These are phyloP conservation scores for Pholiota conissans DNA, from an alignment of 768 basidiomycete species.

Conservation along the genomic window DNA sequence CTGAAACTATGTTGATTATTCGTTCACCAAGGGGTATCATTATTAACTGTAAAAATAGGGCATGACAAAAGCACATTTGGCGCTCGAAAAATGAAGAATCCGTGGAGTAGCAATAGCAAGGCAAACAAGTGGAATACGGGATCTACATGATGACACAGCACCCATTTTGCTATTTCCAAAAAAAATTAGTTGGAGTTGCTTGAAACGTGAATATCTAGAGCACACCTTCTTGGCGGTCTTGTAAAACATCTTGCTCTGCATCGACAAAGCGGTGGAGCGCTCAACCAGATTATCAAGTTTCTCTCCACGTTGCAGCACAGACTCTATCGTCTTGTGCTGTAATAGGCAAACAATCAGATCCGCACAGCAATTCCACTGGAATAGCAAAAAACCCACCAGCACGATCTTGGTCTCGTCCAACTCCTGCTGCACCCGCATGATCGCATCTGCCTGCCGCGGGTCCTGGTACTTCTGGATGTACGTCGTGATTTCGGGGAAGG, in stretches of 20 bases:
- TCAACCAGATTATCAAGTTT: slow-evolving; percentile 96
- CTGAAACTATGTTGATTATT: neutral
- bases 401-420: slow-evolving; percentile 99
- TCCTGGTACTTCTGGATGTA: slow-evolving; percentile 96
- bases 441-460: slow-evolving; percentile 93
- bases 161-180: slow-evolving; percentile 77
- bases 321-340: slow-evolving; percentile 99
- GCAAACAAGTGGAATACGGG: neutral
- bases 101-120: neutral
- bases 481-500: slow-evolving; percentile 71
- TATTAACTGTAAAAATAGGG: slow-evolving; percentile 20
- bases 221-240: slow-evolving; percentile 98
- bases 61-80: slow-evolving; percentile 6
- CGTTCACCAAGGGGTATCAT: slow-evolving; percentile 18
- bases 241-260: slow-evolving; percentile 98
- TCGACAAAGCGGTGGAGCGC: slow-evolving; percentile 83
- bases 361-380: neutral
- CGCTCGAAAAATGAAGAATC: neutral
- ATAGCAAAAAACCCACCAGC: slow-evolving; percentile 57
- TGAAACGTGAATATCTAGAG: neutral
- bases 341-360: neutral
- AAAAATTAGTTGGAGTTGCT: neutral
- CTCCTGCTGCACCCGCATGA: slow-evolving; percentile 98
- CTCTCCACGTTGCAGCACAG: slow-evolving; percentile 93
- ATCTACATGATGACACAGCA: slow-evolving; percentile 85